These are phyloP conservation scores for Pezicula neosporulosa DNA, from an alignment of 2,329 filamentous ascomycete genomes.

Conservation along the genomic window DNA sequence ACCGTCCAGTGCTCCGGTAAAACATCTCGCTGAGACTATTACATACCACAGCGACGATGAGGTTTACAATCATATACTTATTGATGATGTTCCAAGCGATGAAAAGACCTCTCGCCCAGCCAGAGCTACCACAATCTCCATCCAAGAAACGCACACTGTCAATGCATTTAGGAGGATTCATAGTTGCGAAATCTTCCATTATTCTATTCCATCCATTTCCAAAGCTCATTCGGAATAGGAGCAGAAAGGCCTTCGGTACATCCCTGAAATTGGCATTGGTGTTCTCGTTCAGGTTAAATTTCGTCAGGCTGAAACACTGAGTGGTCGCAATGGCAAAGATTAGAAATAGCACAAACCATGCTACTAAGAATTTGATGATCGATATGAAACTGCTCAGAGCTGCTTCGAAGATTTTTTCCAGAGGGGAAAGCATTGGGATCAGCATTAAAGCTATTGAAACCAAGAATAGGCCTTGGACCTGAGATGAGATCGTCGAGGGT, in stretches of 20 bases:
- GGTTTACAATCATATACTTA: neutral
- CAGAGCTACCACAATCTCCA: neutral
- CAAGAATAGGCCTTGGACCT: neutral
- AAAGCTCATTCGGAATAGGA: neutral
- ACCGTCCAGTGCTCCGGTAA: neutral
- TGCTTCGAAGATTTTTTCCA: neutral
- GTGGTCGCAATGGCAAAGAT: neutral
- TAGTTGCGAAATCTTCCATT: neutral
- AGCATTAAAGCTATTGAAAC: neutral
- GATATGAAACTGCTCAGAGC: neutral
- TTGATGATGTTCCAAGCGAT: neutral
- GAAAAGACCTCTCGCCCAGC: neutral
- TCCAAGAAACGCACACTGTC: neutral
- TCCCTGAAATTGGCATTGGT: neutral
- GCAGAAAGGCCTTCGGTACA: neutral
- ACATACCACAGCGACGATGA: neutral
- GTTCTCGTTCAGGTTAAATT: neutral
- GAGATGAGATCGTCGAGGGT: neutral
- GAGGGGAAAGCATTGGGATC: neutral
- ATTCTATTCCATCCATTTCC: neutral
- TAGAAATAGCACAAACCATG: neutral
- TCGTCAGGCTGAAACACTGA: neutral
- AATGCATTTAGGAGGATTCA: neutral
- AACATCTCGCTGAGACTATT: neutral
- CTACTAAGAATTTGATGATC: neutral